These are phyloP conservation scores for Nicotiana benthamiana DNA, from an alignment of 257 asterid species.

Conservation along the genomic window DNA sequence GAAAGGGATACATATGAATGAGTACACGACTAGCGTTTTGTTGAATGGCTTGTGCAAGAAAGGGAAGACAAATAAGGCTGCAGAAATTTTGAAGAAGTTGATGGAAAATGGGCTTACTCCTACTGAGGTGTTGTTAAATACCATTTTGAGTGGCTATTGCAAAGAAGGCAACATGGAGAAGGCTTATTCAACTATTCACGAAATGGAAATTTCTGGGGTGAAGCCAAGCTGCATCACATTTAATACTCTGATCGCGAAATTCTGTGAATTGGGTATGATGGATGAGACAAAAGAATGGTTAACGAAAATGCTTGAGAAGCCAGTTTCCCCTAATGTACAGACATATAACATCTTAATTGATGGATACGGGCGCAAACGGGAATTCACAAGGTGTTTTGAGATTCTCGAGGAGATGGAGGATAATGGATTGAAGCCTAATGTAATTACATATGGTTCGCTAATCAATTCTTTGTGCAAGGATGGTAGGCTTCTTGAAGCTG, in stretches of 20 bases:
- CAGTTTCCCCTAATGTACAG: slow-evolving; percentile 45
- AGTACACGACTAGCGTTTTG: slow-evolving; percentile 41
- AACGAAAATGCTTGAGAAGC: slow-evolving; percentile 43
- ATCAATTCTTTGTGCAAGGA: slow-evolving; percentile 63
- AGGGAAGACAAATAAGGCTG: slow-evolving; percentile 51
- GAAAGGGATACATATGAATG: slow-evolving; percentile 45
- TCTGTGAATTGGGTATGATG: slow-evolving; percentile 48
- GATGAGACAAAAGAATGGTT: slow-evolving; percentile 54
- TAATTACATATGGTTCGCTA: slow-evolving; percentile 58
- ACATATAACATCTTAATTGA: slow-evolving; percentile 65
- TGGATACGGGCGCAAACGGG: slow-evolving; percentile 44
- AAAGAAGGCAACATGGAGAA: slow-evolving; percentile 41
- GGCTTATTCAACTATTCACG: slow-evolving; percentile 39
- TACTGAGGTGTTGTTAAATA: slow-evolving; percentile 48
- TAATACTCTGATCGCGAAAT: slow-evolving; percentile 44
- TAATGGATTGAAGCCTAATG: slow-evolving; percentile 44
- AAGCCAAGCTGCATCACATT: slow-evolving; percentile 54
- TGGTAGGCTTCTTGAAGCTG: slow-evolving; percentile 59
- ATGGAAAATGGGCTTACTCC: slow-evolving; percentile 45
- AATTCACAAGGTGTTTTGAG: slow-evolving; percentile 54
- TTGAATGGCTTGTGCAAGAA: slow-evolving; percentile 56
- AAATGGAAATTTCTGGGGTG: slow-evolving; percentile 53
- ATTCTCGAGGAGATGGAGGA: slow-evolving; percentile 70
- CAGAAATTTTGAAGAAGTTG: slow-evolving; percentile 41
- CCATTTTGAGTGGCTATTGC: slow-evolving; percentile 59